A percentile compares a stretch with the other conserved stretches of the same genome.
phyloP scores from a whole-genome alignment of 2,329 filamentous ascomycete genomes.

The Mycosphaerella arachidis region DNA sequence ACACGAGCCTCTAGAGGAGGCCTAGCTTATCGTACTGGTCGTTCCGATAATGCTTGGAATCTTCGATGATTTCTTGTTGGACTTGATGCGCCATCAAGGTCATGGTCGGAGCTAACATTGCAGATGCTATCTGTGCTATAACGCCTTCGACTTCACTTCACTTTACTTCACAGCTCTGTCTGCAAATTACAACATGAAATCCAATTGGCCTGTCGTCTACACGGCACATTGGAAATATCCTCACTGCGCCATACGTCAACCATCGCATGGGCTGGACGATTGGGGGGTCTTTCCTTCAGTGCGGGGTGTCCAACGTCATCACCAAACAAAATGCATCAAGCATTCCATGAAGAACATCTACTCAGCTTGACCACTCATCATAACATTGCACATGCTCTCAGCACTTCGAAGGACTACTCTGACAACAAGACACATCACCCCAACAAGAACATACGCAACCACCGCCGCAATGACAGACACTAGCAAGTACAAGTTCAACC shows the following conservation, averaged over 20 bases:
- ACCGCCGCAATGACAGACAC: conserved; percentile 55
- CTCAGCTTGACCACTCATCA: background rate
- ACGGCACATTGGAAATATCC: background rate
- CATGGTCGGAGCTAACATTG: background rate
- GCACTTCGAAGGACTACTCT: background rate
- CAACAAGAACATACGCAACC: conserved; percentile 12
- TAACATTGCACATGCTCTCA: background rate
- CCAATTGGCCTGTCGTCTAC: background rate
- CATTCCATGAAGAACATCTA: background rate
- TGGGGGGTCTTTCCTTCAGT: background rate
- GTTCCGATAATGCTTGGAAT: background rate
- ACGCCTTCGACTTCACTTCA: background rate
- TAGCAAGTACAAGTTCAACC: conserved; percentile 61
- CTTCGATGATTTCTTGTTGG: background rate
- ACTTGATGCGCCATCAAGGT: background rate
- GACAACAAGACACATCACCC: background rate
- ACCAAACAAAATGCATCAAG: conserved; percentile 1
- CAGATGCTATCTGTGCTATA: background rate
- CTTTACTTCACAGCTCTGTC: background rate
- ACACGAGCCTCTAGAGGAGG: background rate
- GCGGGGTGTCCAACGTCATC: conserved; percentile 1
- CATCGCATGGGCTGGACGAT: background rate
- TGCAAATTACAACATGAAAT: background rate
- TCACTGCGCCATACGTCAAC: background rate
- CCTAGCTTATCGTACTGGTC: background rate